Evolutionary conservation across 2,329 filamentous ascomycete species (phyloP).

Genomic region (Endocalyx cinctus): DNA sequence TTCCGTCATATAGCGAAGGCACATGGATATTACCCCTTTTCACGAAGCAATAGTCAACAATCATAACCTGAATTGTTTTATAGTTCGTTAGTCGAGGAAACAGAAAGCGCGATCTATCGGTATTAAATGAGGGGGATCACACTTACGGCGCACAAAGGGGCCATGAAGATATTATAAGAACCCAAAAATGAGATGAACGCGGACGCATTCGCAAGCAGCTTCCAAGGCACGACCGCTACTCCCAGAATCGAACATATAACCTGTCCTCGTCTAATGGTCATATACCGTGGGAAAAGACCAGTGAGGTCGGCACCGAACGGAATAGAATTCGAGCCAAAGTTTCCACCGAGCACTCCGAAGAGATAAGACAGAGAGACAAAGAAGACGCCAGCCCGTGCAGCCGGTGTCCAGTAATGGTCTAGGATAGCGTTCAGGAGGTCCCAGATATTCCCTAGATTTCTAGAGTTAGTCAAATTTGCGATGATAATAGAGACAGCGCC

Average conservation of each 20-base stretch:
- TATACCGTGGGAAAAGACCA: slow-evolving; percentile 34
- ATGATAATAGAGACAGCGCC: background rate
- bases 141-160: slow-evolving; percentile 25
- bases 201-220: slow-evolving; percentile 34
- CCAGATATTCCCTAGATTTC: slow-evolving; percentile 11
- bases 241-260: slow-evolving; percentile 33
- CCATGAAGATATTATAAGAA: slow-evolving; percentile 36
- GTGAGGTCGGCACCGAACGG: slow-evolving; percentile 36
- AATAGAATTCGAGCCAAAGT: slow-evolving; percentile 35
- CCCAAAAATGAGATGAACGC: slow-evolving; percentile 38
- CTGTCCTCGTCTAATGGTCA: slow-evolving; percentile 38
- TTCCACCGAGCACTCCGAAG: slow-evolving; percentile 37
- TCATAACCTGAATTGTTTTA: slow-evolving; percentile 13
- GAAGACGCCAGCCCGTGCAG: slow-evolving; percentile 33
- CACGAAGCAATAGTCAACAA: slow-evolving; percentile 32
- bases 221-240: slow-evolving; percentile 34
- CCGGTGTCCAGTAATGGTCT: slow-evolving; percentile 31
- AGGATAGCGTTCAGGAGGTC: slow-evolving; percentile 32
- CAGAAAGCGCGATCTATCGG: too few species aligned
- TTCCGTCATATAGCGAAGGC: slow-evolving; percentile 27
- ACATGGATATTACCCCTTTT: slow-evolving; percentile 33
- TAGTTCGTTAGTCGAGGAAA: too few species aligned
- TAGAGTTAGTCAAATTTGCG: background rate
- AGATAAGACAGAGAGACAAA: slow-evolving; percentile 13
- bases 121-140: background rate